Evolutionary conservation across 1,284 basidiomycete species (phyloP), one percentile per base, ranked within the genome.

Genomic region (Sparassis latifolia): DNA sequence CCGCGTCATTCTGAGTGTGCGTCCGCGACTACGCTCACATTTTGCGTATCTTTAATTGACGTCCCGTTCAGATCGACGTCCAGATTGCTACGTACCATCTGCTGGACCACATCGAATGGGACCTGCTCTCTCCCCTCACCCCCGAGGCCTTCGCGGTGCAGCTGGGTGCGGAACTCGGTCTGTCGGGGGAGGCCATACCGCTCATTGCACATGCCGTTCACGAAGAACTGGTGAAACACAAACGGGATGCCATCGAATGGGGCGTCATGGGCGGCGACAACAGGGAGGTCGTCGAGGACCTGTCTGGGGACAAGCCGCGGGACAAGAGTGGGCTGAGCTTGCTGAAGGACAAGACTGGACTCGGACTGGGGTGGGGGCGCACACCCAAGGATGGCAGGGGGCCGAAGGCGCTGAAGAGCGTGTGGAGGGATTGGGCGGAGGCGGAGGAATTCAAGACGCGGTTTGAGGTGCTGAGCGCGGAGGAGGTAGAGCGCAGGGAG

Each of bases 31-130:
- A 20, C 20, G 20, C 20, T 20, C 20, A 20, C 20, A 20, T 20
- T 43, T 39, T 44, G 29, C 29, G 30, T 29, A 27, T 42, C 5
- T 44, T 33, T 50, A 52, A 43, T 45, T 51, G 42, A 12, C 4
- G 1, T 44, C 47, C 42, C 39, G 42, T 38, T 20, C 68, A 97
- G 92, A 92, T 99, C 66, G 95, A 99, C 69, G 92, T 99, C n/a
- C 96, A 98, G 68, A 90, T 99, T 64, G 88, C 87, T 44, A 90
- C 87, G 20, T 79, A 93, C 66, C 91, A 96, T 66, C 78, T 99
- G 1, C 77, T 89, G 51, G 96, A 99, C 70, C 90, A 95, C 57
- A 91, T 99, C 60, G 97, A 99, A 70, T 99, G 97, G 97, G 96
- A 99, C 68, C 78, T 99, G 5, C 82, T 92, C 33, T 97, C 95